phyloP scores from a whole-genome alignment of 83 land plant species.

The Thuja plicata region DNA sequence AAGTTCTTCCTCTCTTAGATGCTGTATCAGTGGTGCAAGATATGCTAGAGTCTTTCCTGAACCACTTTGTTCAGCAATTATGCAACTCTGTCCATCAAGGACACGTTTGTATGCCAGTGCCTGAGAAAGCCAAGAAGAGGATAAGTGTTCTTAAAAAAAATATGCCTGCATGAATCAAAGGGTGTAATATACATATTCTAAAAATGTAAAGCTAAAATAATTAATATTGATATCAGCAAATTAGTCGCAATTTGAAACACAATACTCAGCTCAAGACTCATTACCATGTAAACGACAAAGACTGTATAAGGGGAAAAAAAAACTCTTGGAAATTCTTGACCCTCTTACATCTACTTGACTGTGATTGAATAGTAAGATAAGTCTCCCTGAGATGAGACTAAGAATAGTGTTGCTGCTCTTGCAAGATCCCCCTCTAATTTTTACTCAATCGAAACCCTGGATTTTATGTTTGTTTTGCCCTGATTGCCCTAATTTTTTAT shows the following conservation, averaged over 20 bases:
- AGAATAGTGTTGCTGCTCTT: no score
- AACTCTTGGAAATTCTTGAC: no score
- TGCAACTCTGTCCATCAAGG: conserved; percentile 73
- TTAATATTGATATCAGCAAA: neutral
- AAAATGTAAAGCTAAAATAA: neutral
- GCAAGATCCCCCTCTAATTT: no score
- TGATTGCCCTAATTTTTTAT: no score
- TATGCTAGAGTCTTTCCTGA: conserved; percentile 97
- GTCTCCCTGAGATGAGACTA: no score
- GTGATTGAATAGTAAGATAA: no score
- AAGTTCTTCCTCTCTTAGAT: conserved; percentile 74
- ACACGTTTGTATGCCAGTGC: conserved; percentile 79
- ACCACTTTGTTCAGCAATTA: conserved; percentile 97
- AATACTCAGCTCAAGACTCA: neutral
- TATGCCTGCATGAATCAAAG: neutral
- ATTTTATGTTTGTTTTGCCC: no score
- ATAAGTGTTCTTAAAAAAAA: neutral
- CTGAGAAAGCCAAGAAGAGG: conserved; percentile 34
- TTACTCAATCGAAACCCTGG: no score
- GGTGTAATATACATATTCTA: neutral
- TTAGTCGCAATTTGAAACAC: neutral
- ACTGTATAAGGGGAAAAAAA: no score
- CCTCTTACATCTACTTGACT: no score
- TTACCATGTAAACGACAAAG: neutral
- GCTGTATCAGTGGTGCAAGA: conserved; percentile 82